Conservation (phyloP, 2,329 filamentous ascomycete genomes). For the Sporothrix brunneoviolacea region DNA sequence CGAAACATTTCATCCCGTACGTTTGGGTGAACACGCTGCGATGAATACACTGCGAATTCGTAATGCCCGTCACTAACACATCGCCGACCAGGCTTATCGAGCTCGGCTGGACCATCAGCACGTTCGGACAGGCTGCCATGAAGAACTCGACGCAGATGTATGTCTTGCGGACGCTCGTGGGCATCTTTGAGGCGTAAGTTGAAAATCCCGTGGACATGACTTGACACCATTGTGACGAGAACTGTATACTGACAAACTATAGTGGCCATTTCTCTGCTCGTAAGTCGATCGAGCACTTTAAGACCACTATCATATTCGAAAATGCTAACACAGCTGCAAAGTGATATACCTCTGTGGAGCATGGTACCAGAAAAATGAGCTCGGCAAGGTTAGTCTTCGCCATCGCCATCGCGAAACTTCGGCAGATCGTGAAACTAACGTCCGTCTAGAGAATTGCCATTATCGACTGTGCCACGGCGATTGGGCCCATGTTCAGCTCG, state of each 20-base stretch:
- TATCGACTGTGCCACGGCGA: conserved; percentile 10
- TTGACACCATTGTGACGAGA: no score
- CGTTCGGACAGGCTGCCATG: conserved; percentile 14
- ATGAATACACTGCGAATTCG: no score
- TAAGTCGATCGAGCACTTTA: not conserved
- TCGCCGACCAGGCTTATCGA: conserved; percentile 8
- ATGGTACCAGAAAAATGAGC: conserved; percentile 16
- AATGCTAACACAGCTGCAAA: not conserved
- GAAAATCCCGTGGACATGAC: no score
- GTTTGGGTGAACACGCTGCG: no score
- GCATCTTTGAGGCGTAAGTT: conserved; percentile 15
- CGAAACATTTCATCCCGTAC: conserved; percentile 14
- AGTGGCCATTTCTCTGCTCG: conserved; percentile 17
- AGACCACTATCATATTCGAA: not conserved
- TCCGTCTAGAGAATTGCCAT: conserved; percentile 11
- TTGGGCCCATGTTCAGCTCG: conserved; percentile 24
- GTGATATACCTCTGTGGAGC: conserved; percentile 15
- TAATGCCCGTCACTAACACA: no score
- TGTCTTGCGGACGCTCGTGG: conserved; percentile 9
- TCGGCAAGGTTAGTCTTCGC: conserved; percentile 1
- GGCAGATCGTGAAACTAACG: no score
- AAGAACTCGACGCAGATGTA: conserved; percentile 16
- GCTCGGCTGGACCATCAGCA: conserved; percentile 16
- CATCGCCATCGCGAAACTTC: no score
- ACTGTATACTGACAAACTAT: not conserved